Base-by-base conservation (phyloP, 192 early-diverging fungal genomes). In the Backusella macrospora region DNA sequence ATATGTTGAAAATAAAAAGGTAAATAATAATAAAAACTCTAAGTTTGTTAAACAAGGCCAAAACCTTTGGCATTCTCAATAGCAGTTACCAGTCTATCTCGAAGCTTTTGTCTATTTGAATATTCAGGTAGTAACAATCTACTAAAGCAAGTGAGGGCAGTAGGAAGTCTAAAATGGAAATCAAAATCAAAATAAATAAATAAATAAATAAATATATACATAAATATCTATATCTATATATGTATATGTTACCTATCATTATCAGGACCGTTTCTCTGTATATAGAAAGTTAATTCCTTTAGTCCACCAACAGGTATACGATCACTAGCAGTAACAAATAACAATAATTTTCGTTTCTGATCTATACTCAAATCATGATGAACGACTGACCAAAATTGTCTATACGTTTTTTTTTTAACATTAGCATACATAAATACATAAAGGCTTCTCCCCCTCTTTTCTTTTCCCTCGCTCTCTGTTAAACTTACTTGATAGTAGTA, bases 231-330 rank as follows among this genome's bases (percentile, higher is more conserved):
- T n/a, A n/a, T n/a, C n/a, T n/a, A n/a, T n/a, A n/a, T n/a, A n/a
- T n/a, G n/a, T n/a, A n/a, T n/a, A n/a, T n/a, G n/a, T 38, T 64
- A 64, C 62, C 62, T 77, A 45, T 96, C 90, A 23, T 88, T 89
- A 74, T 98, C 96, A 0, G 95, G 94, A 13, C 96, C 96, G 73
- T 98, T 97, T n/a, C 96, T 82, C 78, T 98, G 96, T 14, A 98
- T 87, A 43, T 96, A 94, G 93, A 98, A 98, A 23, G 91, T 89
- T 37, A 98, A 78, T 29, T 86, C 83, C 29, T 87, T 84, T 45
- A 94, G 86, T 1, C 96, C 96, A 52, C 90, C 89, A 44, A 96
- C 76, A 8, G 96, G 96, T 5, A 97, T 82, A n/a, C 94, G 89
- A 73, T 97, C 94, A 38, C 89, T 90, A 4, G 96, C 94, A 6